These are phyloP conservation scores for Fusarium tuaranense DNA, from an alignment of 2,329 filamentous ascomycete genomes.

Conservation along the genomic window DNA sequence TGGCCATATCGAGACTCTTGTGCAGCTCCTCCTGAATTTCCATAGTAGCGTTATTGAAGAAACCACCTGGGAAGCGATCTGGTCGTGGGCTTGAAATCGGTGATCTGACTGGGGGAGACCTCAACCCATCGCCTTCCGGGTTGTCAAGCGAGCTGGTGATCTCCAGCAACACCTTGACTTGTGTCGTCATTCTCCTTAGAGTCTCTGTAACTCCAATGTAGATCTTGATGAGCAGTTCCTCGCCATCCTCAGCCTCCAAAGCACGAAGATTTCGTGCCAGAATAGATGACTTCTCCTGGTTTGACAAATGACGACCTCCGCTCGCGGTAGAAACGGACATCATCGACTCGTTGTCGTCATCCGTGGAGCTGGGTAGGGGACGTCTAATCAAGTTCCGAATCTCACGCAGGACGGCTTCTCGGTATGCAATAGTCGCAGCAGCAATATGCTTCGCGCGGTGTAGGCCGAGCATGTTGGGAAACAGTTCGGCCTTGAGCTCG, in stretches of 20 bases:
- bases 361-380: constrained; percentile 90
- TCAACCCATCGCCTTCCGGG: constrained; percentile 53
- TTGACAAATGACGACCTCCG: constrained; percentile 75
- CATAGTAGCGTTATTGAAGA: constrained; percentile 47
- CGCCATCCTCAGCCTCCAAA: constrained; percentile 85
- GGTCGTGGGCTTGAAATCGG: constrained; percentile 64
- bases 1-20: constrained; percentile 80
- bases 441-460: constrained; percentile 83
- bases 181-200: constrained; percentile 84
- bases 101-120: constrained; percentile 63
- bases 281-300: constrained; percentile 90
- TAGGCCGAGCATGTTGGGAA: constrained; percentile 80
- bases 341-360: constrained; percentile 93
- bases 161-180: constrained; percentile 95
- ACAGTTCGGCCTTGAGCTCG: constrained; percentile 76
- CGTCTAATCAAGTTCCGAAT: constrained; percentile 86
- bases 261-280: constrained; percentile 89
- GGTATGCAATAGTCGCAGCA: constrained; percentile 84
- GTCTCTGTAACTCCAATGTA: constrained; percentile 92
- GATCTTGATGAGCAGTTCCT: constrained; percentile 82
- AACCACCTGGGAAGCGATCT: constrained; percentile 43
- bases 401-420: constrained; percentile 86
- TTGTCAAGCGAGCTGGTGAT: constrained; percentile 80
- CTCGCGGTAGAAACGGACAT: constrained; percentile 84
- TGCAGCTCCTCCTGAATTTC: constrained; percentile 80